A percentile compares a stretch with the other conserved stretches of the same genome.
phyloP scores from a whole-genome alignment of 1,284 basidiomycete species.

The Fistulina hepatica region DNA sequence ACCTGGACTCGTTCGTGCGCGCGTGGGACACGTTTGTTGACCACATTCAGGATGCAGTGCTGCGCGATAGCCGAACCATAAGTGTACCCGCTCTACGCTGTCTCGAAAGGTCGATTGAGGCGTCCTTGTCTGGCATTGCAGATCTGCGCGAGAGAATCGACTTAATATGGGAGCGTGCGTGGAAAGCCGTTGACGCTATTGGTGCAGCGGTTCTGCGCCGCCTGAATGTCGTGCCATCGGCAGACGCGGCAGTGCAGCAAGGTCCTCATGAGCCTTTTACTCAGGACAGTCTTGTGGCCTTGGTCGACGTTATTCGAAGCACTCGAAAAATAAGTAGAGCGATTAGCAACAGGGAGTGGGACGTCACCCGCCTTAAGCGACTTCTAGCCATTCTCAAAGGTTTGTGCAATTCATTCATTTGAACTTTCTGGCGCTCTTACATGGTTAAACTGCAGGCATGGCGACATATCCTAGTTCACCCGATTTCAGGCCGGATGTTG shows the following conservation, averaged over 20 bases:
- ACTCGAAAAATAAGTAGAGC: constrained; percentile 40
- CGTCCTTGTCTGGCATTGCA: constrained; percentile 31
- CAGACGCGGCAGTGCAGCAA: constrained; percentile 19
- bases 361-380: constrained; percentile 47
- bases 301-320: constrained; percentile 59
- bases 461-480: constrained; percentile 75
- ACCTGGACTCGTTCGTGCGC: constrained; percentile 54
- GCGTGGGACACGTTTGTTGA: constrained; percentile 67
- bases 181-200: constrained; percentile 62
- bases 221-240: constrained; percentile 18
- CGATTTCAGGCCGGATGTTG: constrained; percentile 82
- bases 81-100: constrained; percentile 75
- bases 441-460: constrained; percentile 40
- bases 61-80: constrained; percentile 56
- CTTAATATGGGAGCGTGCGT: constrained; percentile 50
- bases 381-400: constrained; percentile 75
- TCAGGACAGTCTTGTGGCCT: constrained; percentile 79
- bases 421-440: constrained; percentile 2
- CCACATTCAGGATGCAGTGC: constrained; percentile 58
- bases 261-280: constrained; percentile 47
- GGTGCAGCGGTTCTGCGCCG: constrained; percentile 41
- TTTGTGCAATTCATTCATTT: constrained; percentile 21
- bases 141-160: constrained; percentile 33
- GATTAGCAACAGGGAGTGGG: constrained; percentile 50
- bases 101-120: constrained; percentile 67